phyloP scores from a whole-genome alignment of 2,329 filamentous ascomycete species.

The Ceratocystiopsis sp. region DNA sequence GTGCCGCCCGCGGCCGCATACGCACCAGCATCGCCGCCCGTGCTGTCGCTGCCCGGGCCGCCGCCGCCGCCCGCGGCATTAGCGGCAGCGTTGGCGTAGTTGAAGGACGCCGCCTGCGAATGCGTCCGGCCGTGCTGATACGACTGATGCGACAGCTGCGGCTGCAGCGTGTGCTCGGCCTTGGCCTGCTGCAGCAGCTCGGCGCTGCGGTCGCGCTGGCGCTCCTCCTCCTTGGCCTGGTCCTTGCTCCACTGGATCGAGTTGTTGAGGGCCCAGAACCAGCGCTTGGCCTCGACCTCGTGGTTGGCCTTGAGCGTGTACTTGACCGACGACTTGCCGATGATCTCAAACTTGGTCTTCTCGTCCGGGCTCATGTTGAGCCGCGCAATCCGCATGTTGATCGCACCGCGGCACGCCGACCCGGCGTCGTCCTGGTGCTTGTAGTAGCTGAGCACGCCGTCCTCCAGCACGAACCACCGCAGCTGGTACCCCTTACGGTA shows the following conservation, averaged over 20 bases:
- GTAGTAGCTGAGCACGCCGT: slow-evolving; percentile 95
- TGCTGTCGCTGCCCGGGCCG: slow-evolving; percentile 17
- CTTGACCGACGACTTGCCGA: slow-evolving; percentile 95
- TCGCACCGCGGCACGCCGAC: slow-evolving; percentile 88
- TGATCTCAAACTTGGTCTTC: slow-evolving; percentile 95
- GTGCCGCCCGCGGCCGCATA: slow-evolving; percentile 12
- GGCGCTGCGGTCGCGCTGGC: slow-evolving; percentile 53
- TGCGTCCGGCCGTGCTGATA: slow-evolving; percentile 12
- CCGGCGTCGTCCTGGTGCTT: slow-evolving; percentile 97
- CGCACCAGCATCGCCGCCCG: slow-evolving; percentile 1
- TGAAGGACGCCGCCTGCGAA: slow-evolving; percentile 27
- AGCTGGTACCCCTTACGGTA: slow-evolving; percentile 95
- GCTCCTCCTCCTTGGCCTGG: slow-evolving; percentile 81
- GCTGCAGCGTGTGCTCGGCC: slow-evolving; percentile 31
- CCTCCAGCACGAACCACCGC: slow-evolving; percentile 93
- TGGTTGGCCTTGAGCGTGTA: slow-evolving; percentile 97
- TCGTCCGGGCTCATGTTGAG: slow-evolving; percentile 94
- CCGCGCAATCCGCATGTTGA: slow-evolving; percentile 94
- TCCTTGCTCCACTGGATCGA: slow-evolving; percentile 98
- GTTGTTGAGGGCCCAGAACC: slow-evolving; percentile 98
- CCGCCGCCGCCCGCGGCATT: slow-evolving; percentile 36
- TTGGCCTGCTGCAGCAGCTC: slow-evolving; percentile 66
- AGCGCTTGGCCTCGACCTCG: slow-evolving; percentile 92
- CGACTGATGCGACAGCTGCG: slow-evolving; percentile 20
- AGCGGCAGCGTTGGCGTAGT: slow-evolving; percentile 22